Evolutionary conservation across 2,329 filamentous ascomycete genomes (phyloP), one percentile per base, ranked within the genome.

Genomic region (Phaeomoniella chlamydospora): DNA sequence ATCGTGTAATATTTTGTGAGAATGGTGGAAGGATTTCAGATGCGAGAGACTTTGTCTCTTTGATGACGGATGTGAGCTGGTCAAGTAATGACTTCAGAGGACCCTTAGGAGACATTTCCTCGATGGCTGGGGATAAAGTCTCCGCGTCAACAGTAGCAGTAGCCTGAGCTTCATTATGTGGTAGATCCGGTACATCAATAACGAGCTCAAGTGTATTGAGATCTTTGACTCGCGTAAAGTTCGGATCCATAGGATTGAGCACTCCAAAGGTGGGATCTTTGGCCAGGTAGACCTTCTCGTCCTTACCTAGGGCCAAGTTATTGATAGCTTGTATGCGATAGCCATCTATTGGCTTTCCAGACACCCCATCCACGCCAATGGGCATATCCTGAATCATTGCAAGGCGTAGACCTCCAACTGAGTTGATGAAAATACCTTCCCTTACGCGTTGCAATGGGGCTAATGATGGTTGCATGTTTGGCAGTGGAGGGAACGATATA

Each of bases 271-370:
- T 75, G 16, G 88, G 72, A 39, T 85, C 76, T 15, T 80, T 74
- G 33, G 80, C 70, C 43, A 96, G 72, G 51, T 83, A 82, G 14
- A 94, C 75, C 43, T 79, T 82, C 57, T 96, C 88, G 50, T 96
- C 85, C 33, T 81, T 78, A 3, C 88, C 88, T 3, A 98, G 65
- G 1, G 80, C 72, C 29, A 87, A 71, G 45, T 80, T 83, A 30
- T 84, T 86, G 42, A 94, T 77, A 31, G 81, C 80, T 39, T 80
- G 82, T 30, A 96, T 77, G 31, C 64, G 58, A 38, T 57, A 67
- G 9, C 55, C 57, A 26, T 60, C 59, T 39, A 39, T 14, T 37
- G 40, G 3, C 34, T 14, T 15, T 38, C 34, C 15, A 38, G 37
- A 16, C 38, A 44, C 18, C 26, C 45, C 32, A 13, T 51, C 50